Evolutionary conservation across 768 basidiomycete genomes (phyloP).

Genomic region (Lenzites betulinus): DNA sequence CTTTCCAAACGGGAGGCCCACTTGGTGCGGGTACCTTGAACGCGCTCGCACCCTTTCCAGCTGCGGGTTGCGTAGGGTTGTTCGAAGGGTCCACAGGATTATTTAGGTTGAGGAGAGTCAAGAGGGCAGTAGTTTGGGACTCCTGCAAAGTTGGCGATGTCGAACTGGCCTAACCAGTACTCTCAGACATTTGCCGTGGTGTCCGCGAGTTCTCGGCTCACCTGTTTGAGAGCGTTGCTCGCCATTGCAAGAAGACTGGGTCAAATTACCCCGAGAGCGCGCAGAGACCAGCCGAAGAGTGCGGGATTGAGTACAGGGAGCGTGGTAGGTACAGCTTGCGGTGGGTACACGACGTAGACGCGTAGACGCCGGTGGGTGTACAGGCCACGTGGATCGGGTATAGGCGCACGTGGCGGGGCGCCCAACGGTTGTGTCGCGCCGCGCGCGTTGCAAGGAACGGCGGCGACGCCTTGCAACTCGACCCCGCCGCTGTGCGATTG

Average conservation of each 20-base stretch:
- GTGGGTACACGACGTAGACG: conserved; percentile 8
- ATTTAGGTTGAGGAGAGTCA: conserved; percentile 87
- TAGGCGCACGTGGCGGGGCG: background rate
- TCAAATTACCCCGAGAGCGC: no score
- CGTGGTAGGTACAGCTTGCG: no score
- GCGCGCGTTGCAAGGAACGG: no score
- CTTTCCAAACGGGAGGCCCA: conserved; percentile 92
- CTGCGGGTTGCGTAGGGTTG: conserved; percentile 36
- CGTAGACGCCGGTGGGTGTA: conserved; percentile 8
- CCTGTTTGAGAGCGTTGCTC: conserved; percentile 48
- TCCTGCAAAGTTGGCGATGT: conserved; percentile 74
- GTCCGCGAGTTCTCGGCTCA: conserved; percentile 23
- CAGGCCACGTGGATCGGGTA: conserved; percentile 13
- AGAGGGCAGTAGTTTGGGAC: conserved; percentile 82
- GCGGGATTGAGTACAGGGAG: no score
- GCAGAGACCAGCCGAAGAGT: no score
- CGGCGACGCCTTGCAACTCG: background rate
- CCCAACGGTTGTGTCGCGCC: background rate
- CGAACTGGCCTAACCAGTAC: conserved; percentile 35
- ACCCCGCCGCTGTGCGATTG: background rate
- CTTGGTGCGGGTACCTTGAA: conserved; percentile 53
- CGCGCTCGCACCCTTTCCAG: conserved; percentile 35
- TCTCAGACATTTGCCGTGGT: background rate
- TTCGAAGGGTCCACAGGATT: conserved; percentile 48
- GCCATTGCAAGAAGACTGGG: conserved; percentile 43